These are phyloP conservation scores for Narthecium ossifragum DNA, from an alignment of 106 monocot species.

Conservation along the genomic window DNA sequence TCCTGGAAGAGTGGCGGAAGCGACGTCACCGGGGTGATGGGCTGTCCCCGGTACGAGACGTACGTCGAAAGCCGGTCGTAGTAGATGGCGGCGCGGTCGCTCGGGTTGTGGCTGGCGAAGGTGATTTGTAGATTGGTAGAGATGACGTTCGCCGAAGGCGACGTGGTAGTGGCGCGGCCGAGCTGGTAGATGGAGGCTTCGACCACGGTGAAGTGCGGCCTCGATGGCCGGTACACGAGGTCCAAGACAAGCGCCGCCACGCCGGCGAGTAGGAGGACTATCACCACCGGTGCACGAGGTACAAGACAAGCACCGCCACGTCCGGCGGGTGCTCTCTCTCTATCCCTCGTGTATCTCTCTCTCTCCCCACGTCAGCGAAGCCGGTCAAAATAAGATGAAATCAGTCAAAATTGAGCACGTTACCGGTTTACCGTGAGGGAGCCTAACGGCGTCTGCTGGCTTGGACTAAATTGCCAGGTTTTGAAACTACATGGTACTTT, in stretches of 20 bases:
- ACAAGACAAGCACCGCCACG: too few relatives aligned
- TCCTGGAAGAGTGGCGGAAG: constrained; percentile 71
- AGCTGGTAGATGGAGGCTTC: constrained; percentile 51
- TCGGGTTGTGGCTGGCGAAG: constrained; percentile 55
- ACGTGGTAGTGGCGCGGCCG: constrained; percentile 21
- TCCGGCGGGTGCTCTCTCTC: too few relatives aligned
- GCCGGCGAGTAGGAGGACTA: constrained; percentile 19
- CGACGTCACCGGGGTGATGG: constrained; percentile 40
- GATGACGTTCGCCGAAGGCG: constrained; percentile 33
- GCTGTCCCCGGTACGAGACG: constrained; percentile 42
- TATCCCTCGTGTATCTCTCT: too few relatives aligned
- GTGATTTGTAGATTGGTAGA: constrained; percentile 63
- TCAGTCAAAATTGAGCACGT: too few relatives aligned
- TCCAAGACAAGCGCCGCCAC: constrained; percentile 29
- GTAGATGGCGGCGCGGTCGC: constrained; percentile 26
- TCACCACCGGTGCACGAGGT: too few relatives aligned
- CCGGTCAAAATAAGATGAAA: too few relatives aligned
- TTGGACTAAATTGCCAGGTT: too few relatives aligned
- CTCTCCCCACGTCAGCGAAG: too few relatives aligned
- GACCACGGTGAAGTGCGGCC: constrained; percentile 48
- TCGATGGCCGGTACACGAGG: constrained; percentile 53
- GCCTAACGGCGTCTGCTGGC: too few relatives aligned
- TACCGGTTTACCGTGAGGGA: too few relatives aligned
- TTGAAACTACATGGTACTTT: too few relatives aligned
- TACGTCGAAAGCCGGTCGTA: constrained; percentile 46